Evolutionary conservation across 352 stramenopile genomes (phyloP), one percentile per base, ranked within the genome.

Genomic region (Pythium scleroteichum): DNA sequence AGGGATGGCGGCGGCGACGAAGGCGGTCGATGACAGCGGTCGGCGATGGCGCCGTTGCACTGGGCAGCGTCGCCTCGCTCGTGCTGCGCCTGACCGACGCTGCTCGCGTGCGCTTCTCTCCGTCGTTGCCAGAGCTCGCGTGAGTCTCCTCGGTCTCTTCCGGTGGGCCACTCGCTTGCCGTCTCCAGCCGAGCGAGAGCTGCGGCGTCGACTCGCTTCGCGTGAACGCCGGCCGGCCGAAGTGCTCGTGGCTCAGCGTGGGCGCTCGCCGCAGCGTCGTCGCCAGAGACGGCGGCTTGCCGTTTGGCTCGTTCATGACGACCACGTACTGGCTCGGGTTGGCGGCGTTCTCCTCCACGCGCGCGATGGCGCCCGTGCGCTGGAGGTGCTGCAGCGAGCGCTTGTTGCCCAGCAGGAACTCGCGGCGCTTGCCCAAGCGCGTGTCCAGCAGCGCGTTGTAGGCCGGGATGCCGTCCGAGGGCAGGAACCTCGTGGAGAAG

Each of bases 271-370:
- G 38, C 22, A 41, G 27, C 32, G 22, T 9, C 6, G 20, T 12
- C 2, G 35, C 3, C 16, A 59, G 35, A n/a, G 67, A 42, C 35
- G 45, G 13, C 17, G 27, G 23, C 14, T 48, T 9, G 23, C 17
- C 42, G 14, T 16, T 53, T 33, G 27, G 75, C 79, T 13, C 75
- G 8, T 63, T 68, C 57, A 92, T 82, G 55, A 86, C 74, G 19
- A 92, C 82, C 13, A 92, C 71, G 53, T 92, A 92, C 46, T 88
- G 78, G 26, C 79, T 86, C n/a, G 79, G 68, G 33, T 85, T 76
- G 8, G 82, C 69, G 0, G 59, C 22, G 27, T 76, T 59, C 4
- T 61, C 22, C 59, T 89, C 79, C 24, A 91, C 76, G 24, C 71
- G 72, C 12, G 76, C 69, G 35, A 91, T 79, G 2, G 82, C 82